phyloP scores from a whole-genome alignment of 371 early-diverging fungal species.

The Saksenaea oblongispora region DNA sequence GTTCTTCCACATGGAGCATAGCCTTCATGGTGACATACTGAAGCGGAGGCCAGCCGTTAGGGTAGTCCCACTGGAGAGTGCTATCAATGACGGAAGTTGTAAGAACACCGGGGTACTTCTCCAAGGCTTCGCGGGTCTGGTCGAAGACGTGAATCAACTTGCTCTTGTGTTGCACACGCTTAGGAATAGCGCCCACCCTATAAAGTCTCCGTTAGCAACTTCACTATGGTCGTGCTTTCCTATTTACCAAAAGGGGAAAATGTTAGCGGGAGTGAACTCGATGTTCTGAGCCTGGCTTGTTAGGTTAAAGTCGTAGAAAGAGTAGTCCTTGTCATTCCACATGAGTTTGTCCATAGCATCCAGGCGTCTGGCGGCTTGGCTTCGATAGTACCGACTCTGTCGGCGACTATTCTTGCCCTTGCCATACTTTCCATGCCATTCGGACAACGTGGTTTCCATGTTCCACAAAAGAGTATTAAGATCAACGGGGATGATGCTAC shows the following conservation, averaged over 20 bases:
- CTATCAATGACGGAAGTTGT: slow-evolving; percentile 64
- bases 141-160: slow-evolving; percentile 31
- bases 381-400: slow-evolving; percentile 30
- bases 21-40: slow-evolving; percentile 59
- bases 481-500: slow-evolving; percentile 79
- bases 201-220: not conserved
- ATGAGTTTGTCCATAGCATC: slow-evolving; percentile 50
- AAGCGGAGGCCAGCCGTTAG: slow-evolving; percentile 80
- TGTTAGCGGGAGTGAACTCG: slow-evolving; percentile 42
- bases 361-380: slow-evolving; percentile 37
- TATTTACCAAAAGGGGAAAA: slow-evolving; percentile 51
- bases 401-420: slow-evolving; percentile 8
- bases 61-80: slow-evolving; percentile 89
- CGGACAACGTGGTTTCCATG: slow-evolving; percentile 63
- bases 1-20: slow-evolving; percentile 33
- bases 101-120: slow-evolving; percentile 62
- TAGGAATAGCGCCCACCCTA: slow-evolving; percentile 44
- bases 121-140: slow-evolving; percentile 24
- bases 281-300: slow-evolving; percentile 28
- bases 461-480: slow-evolving; percentile 83
- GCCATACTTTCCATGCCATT: slow-evolving; percentile 43
- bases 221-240: not conserved
- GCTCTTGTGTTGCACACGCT: slow-evolving; percentile 21
- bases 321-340: slow-evolving; percentile 45
- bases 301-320: slow-evolving; percentile 62